These are phyloP conservation scores for Aciculosporium take DNA, from an alignment of 2,329 filamentous ascomycete genomes.

Conservation along the genomic window DNA sequence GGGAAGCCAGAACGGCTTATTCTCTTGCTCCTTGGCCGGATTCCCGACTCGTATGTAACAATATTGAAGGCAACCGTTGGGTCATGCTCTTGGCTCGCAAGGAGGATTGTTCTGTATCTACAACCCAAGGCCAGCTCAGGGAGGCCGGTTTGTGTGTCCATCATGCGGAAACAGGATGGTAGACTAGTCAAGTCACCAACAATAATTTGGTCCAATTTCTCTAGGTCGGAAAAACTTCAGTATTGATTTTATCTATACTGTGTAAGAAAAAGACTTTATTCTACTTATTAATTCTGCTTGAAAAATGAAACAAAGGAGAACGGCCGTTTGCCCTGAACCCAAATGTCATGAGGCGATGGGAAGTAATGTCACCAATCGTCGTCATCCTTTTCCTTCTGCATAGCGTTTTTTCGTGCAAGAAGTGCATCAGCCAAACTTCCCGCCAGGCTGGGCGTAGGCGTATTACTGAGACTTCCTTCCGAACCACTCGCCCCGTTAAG, in stretches of 20 bases:
- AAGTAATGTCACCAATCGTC: conserved; percentile 47
- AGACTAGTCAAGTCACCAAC: background rate
- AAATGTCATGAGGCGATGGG: background rate
- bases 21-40: background rate
- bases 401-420: conserved; percentile 59
- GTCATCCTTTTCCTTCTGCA: conserved; percentile 55
- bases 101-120: background rate
- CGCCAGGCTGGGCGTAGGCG: conserved; percentile 56
- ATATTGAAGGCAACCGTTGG: background rate
- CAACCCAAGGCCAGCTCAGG: background rate
- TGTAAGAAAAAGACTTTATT: background rate
- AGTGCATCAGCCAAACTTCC: conserved; percentile 69
- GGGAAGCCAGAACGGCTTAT: conserved; percentile 8
- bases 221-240: background rate
- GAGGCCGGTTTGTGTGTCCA: background rate
- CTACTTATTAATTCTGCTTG: background rate
- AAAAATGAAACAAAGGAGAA: background rate
- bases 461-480: conserved; percentile 52
- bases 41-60: background rate
- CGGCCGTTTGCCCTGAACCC: conserved; percentile 15
- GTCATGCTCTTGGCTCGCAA: background rate
- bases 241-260: background rate
- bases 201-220: background rate
- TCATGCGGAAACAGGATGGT: background rate
- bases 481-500: conserved; percentile 41